Conservation (phyloP, 2,329 filamentous ascomycete species). For the Coniella lustricola region DNA sequence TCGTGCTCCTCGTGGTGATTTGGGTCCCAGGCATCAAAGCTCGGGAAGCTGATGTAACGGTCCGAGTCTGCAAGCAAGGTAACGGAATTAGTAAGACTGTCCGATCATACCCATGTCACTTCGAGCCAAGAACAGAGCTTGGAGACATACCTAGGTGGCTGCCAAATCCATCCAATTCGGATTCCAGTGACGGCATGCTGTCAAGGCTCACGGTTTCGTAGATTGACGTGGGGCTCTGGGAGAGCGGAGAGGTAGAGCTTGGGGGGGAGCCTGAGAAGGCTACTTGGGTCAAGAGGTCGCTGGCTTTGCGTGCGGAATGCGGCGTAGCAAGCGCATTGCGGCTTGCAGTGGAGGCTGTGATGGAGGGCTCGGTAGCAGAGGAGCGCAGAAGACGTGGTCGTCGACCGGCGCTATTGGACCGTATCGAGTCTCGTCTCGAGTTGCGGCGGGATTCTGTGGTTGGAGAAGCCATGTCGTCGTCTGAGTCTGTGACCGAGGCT, state of each 20-base stretch:
- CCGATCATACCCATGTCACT: too few species aligned
- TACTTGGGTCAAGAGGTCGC: conserved; percentile 48
- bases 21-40: conserved; percentile 60
- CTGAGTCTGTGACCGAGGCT: conserved; percentile 7
- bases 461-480: conserved; percentile 29
- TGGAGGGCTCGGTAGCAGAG: conserved; percentile 49
- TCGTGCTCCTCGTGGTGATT: conserved; percentile 36
- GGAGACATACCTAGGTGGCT: conserved; percentile 15
- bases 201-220: conserved; percentile 23
- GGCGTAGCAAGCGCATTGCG: conserved; percentile 43
- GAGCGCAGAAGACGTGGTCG: conserved; percentile 49
- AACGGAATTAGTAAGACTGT: conserved; percentile 17
- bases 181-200: conserved; percentile 17
- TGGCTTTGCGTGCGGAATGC: conserved; percentile 42
- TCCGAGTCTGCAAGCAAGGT: conserved; percentile 29
- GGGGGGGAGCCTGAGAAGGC: conserved; percentile 40
- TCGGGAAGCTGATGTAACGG: conserved; percentile 67
- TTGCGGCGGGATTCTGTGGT: conserved; percentile 27
- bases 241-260: conserved; percentile 27
- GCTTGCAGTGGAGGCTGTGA: conserved; percentile 48
- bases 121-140: too few species aligned
- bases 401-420: conserved; percentile 30
- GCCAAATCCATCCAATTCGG: conserved; percentile 11
- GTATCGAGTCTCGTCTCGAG: conserved; percentile 33
- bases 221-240: conserved; percentile 27